phyloP scores from a whole-genome alignment of 2,329 filamentous ascomycete species.

The Calonectria hawksworthii region DNA sequence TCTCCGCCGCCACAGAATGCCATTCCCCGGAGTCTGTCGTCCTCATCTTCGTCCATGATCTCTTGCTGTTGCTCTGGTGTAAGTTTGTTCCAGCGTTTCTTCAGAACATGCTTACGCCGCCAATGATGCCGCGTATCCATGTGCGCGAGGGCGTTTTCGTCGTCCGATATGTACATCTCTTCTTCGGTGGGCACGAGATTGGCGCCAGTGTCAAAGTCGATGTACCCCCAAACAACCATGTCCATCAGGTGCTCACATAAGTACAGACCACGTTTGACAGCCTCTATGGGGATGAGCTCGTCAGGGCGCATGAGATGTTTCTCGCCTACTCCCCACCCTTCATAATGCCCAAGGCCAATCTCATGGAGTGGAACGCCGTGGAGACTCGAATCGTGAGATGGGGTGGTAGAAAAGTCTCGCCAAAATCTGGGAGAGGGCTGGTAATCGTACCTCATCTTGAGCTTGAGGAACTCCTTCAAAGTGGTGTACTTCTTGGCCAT shows the following conservation, averaged over 20 bases:
- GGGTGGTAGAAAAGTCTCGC: neutral
- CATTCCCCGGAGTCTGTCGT: constrained; percentile 52
- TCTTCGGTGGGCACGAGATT: constrained; percentile 65
- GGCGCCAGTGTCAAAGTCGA: constrained; percentile 65
- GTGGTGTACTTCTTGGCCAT: constrained; percentile 66
- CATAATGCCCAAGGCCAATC: constrained; percentile 66
- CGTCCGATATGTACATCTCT: constrained; percentile 66
- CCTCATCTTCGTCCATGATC: constrained; percentile 54
- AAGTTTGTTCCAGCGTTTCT: constrained; percentile 59
- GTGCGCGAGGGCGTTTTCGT: constrained; percentile 52
- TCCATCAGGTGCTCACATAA: constrained; percentile 67
- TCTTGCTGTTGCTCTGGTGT: constrained; percentile 52
- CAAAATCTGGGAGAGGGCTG: constrained; percentile 51
- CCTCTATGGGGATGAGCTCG: constrained; percentile 70
- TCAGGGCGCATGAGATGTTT: constrained; percentile 68
- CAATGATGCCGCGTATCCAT: constrained; percentile 56
- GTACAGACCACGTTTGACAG: constrained; percentile 63
- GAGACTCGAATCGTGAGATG: constrained; percentile 45
- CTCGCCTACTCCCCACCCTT: constrained; percentile 68
- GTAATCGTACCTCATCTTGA: constrained; percentile 72
- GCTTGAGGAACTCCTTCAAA: constrained; percentile 65
- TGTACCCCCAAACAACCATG: constrained; percentile 75
- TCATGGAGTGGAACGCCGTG: constrained; percentile 66
- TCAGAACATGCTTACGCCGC: constrained; percentile 60
- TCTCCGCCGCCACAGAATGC: constrained; percentile 48